Base-by-base conservation (phyloP, 495 filamentous ascomycete species). In the Penicillium mononematosum region DNA sequence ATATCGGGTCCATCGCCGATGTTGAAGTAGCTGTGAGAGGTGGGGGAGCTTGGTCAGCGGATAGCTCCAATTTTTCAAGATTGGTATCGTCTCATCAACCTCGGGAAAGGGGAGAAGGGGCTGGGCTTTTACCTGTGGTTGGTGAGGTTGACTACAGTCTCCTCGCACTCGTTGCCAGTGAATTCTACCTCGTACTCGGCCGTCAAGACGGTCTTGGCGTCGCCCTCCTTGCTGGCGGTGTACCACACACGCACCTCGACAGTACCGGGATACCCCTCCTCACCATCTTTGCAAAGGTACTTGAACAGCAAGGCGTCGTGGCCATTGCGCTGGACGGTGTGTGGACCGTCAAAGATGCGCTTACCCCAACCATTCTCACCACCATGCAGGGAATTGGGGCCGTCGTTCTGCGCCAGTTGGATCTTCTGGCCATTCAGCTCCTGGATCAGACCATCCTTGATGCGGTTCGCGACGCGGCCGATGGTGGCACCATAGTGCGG, bases 401-500 rank as follows among this genome's bases (percentile, higher is more conserved):
- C 85, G 62, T 97, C 84, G 68, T 97, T 98, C 38, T 78, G 78
- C 3, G 80, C 77, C 27, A 98, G 78, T 14, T 76, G 57, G 66
- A 94, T 92, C 4, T 76, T 68, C 54, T 83, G 80, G 22, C 86
- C 85, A 70, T 96, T 96, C 45, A 97, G 72, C 19, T 78, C 76
- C 51, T 83, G 66, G 63, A 97, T 83, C 53, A 84, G 77, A 2
- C 87, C 93, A 64, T 82, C 73, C 50, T 83, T 83, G 69, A 96
- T 83, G 24, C 93, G 88, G 73, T 98, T 98, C 45, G 91, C 91
- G 10, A 94, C 83, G 31, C 93, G 88, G 20, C 93, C 93, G 66
- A 98, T 96, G 38, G 90, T 97, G 68, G 91, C 92, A 58, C 93
- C 93, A 63, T 95, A 96, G 78, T 84, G 89, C 17, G 89, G 85